phyloP scores from a whole-genome alignment of 768 basidiomycete genomes.

The Boletus vinaceobasis region DNA sequence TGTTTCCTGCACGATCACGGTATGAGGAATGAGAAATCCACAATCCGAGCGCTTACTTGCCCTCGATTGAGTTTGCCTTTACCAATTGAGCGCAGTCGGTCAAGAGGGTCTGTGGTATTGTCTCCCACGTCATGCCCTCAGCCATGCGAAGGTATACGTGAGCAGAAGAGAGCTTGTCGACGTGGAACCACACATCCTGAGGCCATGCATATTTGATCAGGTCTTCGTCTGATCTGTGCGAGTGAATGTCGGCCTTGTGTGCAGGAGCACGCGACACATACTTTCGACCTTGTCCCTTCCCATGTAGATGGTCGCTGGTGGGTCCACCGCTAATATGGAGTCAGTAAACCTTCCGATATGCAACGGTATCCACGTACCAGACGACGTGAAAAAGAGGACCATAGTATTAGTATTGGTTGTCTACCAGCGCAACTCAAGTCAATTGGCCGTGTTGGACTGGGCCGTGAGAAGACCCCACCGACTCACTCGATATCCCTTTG shows the following conservation, averaged over 20 bases:
- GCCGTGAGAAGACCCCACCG: slow-evolving; percentile 3
- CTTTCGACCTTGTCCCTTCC: slow-evolving; percentile 96
- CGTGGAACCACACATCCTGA: slow-evolving; percentile 92
- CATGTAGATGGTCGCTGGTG: slow-evolving; percentile 83
- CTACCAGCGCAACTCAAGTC: background rate
- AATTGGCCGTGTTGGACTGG: background rate
- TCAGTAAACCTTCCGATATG: background rate
- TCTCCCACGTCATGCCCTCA: slow-evolving; percentile 79
- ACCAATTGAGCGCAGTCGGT: slow-evolving; percentile 91
- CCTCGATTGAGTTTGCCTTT: slow-evolving; percentile 97
- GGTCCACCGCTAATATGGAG: slow-evolving; percentile 45
- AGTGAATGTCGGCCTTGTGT: slow-evolving; percentile 13
- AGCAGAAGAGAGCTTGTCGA: slow-evolving; percentile 95
- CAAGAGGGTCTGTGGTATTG: slow-evolving; percentile 75
- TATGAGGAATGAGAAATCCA: background rate
- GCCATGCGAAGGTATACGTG: slow-evolving; percentile 96
- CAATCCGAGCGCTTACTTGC: slow-evolving; percentile 26
- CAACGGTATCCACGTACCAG: slow-evolving; percentile 27
- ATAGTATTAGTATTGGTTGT: slow-evolving; percentile 33
- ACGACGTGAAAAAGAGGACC: slow-evolving; percentile 65
- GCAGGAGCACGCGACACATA: slow-evolving; percentile 37
- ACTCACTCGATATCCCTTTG: background rate
- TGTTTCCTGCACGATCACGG: slow-evolving; percentile 66
- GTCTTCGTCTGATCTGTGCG: slow-evolving; percentile 74
- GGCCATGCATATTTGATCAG: slow-evolving; percentile 91